Conservation (phyloP, 306 rosid genomes). For the Macrotyloma uniflorum region DNA sequence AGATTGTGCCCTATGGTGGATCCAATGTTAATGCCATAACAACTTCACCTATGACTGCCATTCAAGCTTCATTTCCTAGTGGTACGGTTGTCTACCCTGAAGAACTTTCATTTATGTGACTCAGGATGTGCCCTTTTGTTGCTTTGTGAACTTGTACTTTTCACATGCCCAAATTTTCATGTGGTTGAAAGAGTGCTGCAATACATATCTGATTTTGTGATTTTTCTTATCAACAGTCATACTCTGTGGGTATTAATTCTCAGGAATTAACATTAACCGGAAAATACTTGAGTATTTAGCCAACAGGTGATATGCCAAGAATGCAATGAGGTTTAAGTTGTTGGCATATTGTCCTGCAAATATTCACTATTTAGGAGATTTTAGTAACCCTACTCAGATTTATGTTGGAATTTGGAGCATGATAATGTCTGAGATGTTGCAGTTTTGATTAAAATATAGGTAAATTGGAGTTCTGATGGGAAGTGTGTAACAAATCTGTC, state of each 20-base stretch:
- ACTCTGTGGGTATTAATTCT: constrained; percentile 3
- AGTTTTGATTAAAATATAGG: constrained; percentile 1
- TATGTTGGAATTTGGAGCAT: neutral
- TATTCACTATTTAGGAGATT: neutral
- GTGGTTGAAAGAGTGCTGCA: neutral
- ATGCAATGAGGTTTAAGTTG: neutral
- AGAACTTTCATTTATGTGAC: neutral
- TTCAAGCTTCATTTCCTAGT: constrained; percentile 82
- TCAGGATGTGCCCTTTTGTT: constrained; percentile 3
- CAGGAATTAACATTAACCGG: neutral
- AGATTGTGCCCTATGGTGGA: constrained; percentile 80
- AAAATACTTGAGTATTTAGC: neutral
- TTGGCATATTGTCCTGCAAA: neutral
- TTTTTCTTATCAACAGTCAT: constrained; percentile 18
- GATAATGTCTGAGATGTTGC: neutral
- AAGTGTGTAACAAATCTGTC: neutral
- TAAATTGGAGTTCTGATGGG: constrained; percentile 19
- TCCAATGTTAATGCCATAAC: constrained; percentile 74
- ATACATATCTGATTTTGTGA: neutral
- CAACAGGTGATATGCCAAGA: neutral
- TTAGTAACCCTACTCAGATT: neutral
- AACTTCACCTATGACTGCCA: constrained; percentile 73
- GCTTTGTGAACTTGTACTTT: constrained; percentile 22
- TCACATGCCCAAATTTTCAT: neutral
- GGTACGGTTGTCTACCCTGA: constrained; percentile 53